Conservation (phyloP, 805 yeast species). For the Saccharomycopsis javanensis region DNA sequence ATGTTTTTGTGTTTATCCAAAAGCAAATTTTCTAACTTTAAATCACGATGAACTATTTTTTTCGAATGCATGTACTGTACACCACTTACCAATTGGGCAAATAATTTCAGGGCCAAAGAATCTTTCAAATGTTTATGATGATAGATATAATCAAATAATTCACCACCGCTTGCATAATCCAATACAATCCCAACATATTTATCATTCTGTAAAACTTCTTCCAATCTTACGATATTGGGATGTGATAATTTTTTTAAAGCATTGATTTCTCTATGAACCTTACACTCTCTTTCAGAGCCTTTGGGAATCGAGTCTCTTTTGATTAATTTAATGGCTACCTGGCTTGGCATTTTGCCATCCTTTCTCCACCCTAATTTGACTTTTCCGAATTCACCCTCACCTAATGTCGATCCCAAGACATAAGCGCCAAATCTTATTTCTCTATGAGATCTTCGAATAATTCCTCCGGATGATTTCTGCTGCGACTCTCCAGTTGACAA, state of each 20-base stretch:
- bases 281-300: slow-evolving; percentile 76
- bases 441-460: slow-evolving; percentile 33
- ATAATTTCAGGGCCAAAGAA: slow-evolving; percentile 71
- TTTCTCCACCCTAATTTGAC: slow-evolving; percentile 95
- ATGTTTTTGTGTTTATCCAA: slow-evolving; percentile 82
- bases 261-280: slow-evolving; percentile 87
- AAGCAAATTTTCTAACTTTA: slow-evolving; percentile 71
- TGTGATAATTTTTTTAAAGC: slow-evolving; percentile 79
- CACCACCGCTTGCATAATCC: slow-evolving; percentile 97
- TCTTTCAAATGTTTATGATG: slow-evolving; percentile 83
- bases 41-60: slow-evolving; percentile 73
- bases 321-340: slow-evolving; percentile 89
- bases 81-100: slow-evolving; percentile 90
- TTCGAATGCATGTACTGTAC: slow-evolving; percentile 83
- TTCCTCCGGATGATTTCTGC: slow-evolving; percentile 5
- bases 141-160: slow-evolving; percentile 84
- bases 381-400: slow-evolving; percentile 98
- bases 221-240: slow-evolving; percentile 87
- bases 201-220: slow-evolving; percentile 88
- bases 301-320: slow-evolving; percentile 82
- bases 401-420: slow-evolving; percentile 83
- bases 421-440: slow-evolving; percentile 86
- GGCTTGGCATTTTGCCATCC: slow-evolving; percentile 66
- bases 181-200: slow-evolving; percentile 93
- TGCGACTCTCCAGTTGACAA: background rate